phyloP scores from a whole-genome alignment of 208 protist genomes.

The Acanthamoeba castellanii region DNA sequence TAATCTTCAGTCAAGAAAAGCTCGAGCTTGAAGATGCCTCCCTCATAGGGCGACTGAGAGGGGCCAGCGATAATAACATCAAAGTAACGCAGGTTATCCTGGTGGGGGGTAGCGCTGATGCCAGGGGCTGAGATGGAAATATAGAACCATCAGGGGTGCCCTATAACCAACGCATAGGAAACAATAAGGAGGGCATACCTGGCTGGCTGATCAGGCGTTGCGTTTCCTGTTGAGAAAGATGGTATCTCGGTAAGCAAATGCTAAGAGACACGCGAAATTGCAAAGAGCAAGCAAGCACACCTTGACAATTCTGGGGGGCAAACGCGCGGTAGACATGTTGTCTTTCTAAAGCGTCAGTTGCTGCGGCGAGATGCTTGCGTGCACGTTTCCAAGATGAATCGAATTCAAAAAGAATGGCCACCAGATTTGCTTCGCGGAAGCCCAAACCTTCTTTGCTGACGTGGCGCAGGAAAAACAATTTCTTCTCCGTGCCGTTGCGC shows the following conservation, averaged over 20 bases:
- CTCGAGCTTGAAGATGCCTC: slow-evolving; percentile 93
- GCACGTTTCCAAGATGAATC: neutral
- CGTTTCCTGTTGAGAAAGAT: neutral
- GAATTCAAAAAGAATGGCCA: neutral
- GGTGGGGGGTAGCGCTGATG: slow-evolving; percentile 84
- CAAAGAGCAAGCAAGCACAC: neutral
- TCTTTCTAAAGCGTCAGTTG: neutral
- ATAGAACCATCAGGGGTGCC: too few relatives aligned
- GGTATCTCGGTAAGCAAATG: neutral
- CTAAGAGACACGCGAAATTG: neutral
- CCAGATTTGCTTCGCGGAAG: too few relatives aligned
- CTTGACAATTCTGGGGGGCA: slow-evolving; percentile 8
- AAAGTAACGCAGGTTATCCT: slow-evolving; percentile 93
- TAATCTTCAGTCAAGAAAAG: slow-evolving; percentile 95
- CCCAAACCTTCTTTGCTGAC: too few relatives aligned
- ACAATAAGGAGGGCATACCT: neutral
- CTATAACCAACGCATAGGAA: too few relatives aligned
- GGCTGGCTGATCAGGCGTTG: slow-evolving; percentile 32
- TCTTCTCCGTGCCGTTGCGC: neutral
- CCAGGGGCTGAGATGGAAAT: slow-evolving; percentile 76
- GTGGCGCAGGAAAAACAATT: too few relatives aligned
- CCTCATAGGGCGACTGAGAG: slow-evolving; percentile 88
- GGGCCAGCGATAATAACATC: slow-evolving; percentile 92
- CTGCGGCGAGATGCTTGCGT: neutral
- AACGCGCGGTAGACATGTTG: neutral